These are phyloP conservation scores for Ophiocordyceps australis DNA, from an alignment of 2,329 filamentous ascomycete genomes.

Conservation along the genomic window DNA sequence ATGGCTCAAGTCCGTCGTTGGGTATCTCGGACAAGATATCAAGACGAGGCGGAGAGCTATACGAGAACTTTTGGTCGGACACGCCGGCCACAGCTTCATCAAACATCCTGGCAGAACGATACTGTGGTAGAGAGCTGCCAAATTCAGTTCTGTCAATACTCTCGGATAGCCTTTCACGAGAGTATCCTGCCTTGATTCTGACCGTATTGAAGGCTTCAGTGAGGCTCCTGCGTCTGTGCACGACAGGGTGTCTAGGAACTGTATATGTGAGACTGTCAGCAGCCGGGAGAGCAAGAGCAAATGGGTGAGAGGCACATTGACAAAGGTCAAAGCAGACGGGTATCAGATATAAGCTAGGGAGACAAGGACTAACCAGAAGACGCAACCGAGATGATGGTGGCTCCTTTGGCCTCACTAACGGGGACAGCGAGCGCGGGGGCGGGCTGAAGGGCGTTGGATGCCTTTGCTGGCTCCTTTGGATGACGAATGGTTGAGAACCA, in stretches of 20 bases:
- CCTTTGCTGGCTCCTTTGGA: slow-evolving; percentile 1
- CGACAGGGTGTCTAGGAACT: background rate
- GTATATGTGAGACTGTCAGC: too few species aligned
- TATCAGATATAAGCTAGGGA: too few species aligned
- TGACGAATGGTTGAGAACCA: slow-evolving; percentile 7
- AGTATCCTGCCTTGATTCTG: slow-evolving; percentile 9
- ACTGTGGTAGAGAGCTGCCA: background rate
- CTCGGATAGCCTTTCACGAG: slow-evolving; percentile 6
- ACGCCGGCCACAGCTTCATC: slow-evolving; percentile 1
- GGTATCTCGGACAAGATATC: slow-evolving; percentile 10
- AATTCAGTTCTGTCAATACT: slow-evolving; percentile 1
- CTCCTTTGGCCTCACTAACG: too few species aligned
- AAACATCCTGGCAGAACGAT: slow-evolving; percentile 1
- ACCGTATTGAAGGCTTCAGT: slow-evolving; percentile 11
- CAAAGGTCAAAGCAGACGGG: too few species aligned
- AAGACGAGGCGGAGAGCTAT: slow-evolving; percentile 8
- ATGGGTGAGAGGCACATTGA: too few species aligned
- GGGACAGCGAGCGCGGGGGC: too few species aligned
- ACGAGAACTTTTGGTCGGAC: background rate
- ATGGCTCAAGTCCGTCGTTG: slow-evolving; percentile 6
- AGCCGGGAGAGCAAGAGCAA: too few species aligned
- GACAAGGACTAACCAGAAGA: too few species aligned
- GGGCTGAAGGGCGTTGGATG: too few species aligned
- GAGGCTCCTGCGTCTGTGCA: slow-evolving; percentile 10
- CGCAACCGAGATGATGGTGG: too few species aligned